These are phyloP conservation scores for Plenodomus biglobosus DNA, from an alignment of 2,329 filamentous ascomycete species.

Conservation along the genomic window DNA sequence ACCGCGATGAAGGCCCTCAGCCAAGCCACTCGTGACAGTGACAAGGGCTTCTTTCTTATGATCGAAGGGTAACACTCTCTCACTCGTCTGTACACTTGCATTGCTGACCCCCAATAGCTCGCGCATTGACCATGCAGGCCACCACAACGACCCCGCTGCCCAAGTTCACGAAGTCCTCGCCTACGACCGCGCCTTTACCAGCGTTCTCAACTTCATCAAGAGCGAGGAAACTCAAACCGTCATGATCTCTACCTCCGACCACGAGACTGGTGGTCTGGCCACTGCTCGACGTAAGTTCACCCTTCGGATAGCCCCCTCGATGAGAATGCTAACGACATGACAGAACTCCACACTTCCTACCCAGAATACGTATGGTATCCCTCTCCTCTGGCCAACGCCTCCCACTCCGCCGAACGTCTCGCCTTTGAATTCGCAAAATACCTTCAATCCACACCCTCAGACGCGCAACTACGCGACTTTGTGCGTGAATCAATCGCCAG, in stretches of 20 bases:
- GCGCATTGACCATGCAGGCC: slow-evolving; percentile 90
- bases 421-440: slow-evolving; percentile 63
- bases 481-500: slow-evolving; percentile 69
- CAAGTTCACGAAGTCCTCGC: slow-evolving; percentile 84
- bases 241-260: slow-evolving; percentile 88
- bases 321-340: slow-evolving; percentile 11
- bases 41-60: slow-evolving; percentile 98
- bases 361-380: slow-evolving; percentile 81
- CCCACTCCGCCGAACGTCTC: slow-evolving; percentile 71
- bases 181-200: slow-evolving; percentile 83
- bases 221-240: slow-evolving; percentile 72
- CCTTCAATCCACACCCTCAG: slow-evolving; percentile 48
- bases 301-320: background rate
- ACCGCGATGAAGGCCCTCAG: slow-evolving; percentile 79
- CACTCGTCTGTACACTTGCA: background rate
- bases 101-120: slow-evolving; percentile 52
- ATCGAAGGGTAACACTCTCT: slow-evolving; percentile 67
- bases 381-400: slow-evolving; percentile 75
- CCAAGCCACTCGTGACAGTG: slow-evolving; percentile 76
- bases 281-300: slow-evolving; percentile 68
- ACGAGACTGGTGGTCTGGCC: slow-evolving; percentile 90
- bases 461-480: slow-evolving; percentile 52
- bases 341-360: slow-evolving; percentile 62
- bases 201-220: slow-evolving; percentile 82
- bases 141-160: slow-evolving; percentile 58